These are phyloP conservation scores for Botrytis byssoidea DNA, from an alignment of 2,329 filamentous ascomycete genomes.

Conservation along the genomic window DNA sequence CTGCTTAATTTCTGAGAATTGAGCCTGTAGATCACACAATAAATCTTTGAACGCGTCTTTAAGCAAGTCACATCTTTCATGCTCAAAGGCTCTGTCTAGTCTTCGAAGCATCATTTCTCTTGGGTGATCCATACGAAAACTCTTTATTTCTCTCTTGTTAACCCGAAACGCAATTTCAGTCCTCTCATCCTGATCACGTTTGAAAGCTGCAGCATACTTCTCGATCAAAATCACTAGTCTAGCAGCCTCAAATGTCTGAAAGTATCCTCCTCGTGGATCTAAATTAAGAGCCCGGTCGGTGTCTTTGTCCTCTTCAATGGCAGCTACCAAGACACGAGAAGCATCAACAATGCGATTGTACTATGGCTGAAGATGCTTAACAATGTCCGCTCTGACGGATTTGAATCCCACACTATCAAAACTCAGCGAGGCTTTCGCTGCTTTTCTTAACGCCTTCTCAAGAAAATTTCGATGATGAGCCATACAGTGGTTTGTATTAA, in stretches of 20 bases:
- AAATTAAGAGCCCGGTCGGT: no score
- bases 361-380: background rate
- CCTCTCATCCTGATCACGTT: background rate
- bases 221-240: background rate
- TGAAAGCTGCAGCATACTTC: background rate
- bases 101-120: background rate
- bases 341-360: background rate
- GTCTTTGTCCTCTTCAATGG: background rate
- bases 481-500: background rate
- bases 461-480: background rate
- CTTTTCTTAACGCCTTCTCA: background rate
- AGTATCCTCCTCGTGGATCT: no score
- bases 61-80: background rate
- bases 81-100: background rate
- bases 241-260: no score
- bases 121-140: background rate
- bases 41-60: background rate
- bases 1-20: background rate
- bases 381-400: background rate
- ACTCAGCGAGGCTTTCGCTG: background rate
- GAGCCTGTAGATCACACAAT: background rate
- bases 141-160: background rate
- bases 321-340: background rate
- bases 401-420: background rate
- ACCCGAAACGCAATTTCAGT: background rate